Evolutionary conservation across 225 moss, liverwort and hornwort species (phyloP).

Genomic region (Neckera pumila): DNA sequence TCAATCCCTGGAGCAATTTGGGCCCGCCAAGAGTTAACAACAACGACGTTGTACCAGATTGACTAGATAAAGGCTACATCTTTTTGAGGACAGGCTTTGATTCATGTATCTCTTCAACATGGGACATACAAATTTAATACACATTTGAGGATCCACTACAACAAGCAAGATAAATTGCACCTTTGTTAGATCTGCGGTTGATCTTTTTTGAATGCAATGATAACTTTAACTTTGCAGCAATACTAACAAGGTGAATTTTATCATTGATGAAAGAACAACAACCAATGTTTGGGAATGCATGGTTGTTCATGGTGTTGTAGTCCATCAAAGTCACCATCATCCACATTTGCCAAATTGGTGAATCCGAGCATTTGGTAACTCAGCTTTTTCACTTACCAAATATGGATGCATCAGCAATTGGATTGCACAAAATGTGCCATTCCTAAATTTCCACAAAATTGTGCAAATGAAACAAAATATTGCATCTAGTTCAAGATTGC

Average conservation of each 20-base stretch:
- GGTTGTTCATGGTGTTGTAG: neutral
- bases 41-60: no score
- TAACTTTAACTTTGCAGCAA: neutral
- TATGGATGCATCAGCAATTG: neutral
- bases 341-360: no score
- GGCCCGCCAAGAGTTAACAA: no score
- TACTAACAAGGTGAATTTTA: neutral
- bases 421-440: neutral
- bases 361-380: neutral
- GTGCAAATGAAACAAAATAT: neutral
- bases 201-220: neutral
- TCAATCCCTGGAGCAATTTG: no score
- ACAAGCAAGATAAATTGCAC: neutral
- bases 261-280: neutral
- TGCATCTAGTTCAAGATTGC: neutral
- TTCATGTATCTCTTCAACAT: no score
- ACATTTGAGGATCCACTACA: neutral
- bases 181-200: neutral
- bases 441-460: neutral
- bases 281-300: neutral
- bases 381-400: neutral
- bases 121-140: no score
- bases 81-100: no score
- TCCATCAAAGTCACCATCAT: neutral
- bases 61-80: no score